These are phyloP conservation scores for Carex scoparia DNA, from an alignment of 176 grass and related monocot genomes.

Conservation along the genomic window DNA sequence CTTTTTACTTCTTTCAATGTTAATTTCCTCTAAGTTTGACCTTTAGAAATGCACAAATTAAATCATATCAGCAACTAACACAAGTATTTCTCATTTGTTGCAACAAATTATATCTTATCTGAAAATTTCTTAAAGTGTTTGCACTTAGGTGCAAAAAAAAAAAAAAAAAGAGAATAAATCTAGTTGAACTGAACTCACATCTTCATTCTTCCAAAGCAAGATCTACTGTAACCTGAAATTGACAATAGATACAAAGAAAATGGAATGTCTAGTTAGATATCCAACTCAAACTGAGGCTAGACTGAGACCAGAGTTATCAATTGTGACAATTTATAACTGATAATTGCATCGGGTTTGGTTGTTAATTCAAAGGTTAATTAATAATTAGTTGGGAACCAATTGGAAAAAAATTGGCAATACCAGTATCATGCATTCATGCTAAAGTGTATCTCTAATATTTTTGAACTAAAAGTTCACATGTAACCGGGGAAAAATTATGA, in stretches of 20 bases:
- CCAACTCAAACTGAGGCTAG: not conserved
- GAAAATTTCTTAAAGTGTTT: not conserved
- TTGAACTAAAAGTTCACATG: no score
- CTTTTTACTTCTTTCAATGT: not conserved
- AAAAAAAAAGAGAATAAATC: not conserved
- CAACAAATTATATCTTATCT: not conserved
- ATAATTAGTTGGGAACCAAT: no score
- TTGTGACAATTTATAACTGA: not conserved
- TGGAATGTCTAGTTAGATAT: not conserved
- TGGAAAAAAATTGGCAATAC: no score
- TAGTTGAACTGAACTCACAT: conserved; percentile 14
- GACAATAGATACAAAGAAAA: not conserved
- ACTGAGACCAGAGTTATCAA: not conserved
- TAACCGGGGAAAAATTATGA: no score
- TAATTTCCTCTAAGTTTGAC: not conserved
- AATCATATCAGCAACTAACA: not conserved
- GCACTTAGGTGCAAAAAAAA: not conserved
- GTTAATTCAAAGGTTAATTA: no score
- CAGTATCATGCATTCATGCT: no score
- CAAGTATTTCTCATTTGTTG: no score
- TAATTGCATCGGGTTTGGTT: no score
- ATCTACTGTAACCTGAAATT: not conserved
- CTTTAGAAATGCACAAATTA: not conserved
- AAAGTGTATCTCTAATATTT: no score
- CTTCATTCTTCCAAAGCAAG: not conserved